Percentiles rank a stretch among this genome's conserved stretches.
Evolutionary conservation across 768 basidiomycete genomes (phyloP).

Genomic region (Boletus bicolor): DNA sequence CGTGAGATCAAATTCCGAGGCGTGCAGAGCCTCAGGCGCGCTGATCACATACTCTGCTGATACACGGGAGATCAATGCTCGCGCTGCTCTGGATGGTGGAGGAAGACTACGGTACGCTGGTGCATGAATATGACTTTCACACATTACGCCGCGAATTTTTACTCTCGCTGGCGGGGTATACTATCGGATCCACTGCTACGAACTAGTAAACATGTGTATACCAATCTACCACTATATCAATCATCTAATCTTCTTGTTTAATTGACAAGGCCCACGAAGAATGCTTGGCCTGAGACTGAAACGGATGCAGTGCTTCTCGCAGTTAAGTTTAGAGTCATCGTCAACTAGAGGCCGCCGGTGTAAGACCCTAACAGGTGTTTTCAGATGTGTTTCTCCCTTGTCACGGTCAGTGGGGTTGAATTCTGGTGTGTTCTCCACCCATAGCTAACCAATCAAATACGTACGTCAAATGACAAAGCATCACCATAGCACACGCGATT

Average conservation of each 20-base stretch:
- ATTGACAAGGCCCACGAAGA: not conserved
- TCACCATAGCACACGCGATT: not conserved
- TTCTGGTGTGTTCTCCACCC: not conserved
- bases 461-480: not conserved
- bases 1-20: not conserved
- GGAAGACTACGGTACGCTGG: not conserved
- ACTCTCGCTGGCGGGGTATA: not conserved
- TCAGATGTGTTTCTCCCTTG: no score
- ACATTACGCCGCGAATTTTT: not conserved
- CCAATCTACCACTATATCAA: not conserved
- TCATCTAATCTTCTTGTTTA: not conserved
- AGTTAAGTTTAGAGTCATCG: not conserved
- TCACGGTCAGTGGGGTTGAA: no score
- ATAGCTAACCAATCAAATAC: not conserved
- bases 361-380: no score
- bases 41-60: conserved; percentile 8
- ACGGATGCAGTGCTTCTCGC: not conserved
- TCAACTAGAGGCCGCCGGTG: no score
- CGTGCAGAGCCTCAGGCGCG: conserved; percentile 7
- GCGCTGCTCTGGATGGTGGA: conserved; percentile 4
- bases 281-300: not conserved
- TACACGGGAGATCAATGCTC: conserved; percentile 1
- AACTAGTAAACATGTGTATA: not conserved
- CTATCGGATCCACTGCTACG: not conserved
- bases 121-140: not conserved